These are phyloP conservation scores for Pelargonium citronellum DNA, from an alignment of 441 rosid genomes.

Conservation along the genomic window DNA sequence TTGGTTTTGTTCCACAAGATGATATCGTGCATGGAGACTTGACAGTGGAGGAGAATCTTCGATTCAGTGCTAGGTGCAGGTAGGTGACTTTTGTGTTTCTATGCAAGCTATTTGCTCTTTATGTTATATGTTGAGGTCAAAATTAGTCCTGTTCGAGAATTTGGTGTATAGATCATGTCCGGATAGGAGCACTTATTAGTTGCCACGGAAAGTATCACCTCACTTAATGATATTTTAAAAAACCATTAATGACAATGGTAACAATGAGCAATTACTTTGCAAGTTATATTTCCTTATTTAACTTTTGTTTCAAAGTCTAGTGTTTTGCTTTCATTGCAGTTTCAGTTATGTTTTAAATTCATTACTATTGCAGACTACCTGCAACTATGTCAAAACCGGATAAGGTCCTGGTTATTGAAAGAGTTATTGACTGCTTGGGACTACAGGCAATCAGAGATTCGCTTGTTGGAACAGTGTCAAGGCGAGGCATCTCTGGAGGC, in stretches of 20 bases:
- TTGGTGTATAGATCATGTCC: too few species aligned
- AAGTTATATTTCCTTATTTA: constrained; percentile 1
- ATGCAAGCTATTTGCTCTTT: constrained; percentile 5
- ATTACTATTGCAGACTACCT: constrained; percentile 43
- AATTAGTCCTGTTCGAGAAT: too few species aligned
- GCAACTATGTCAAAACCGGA: constrained; percentile 68
- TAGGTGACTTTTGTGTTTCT: constrained; percentile 24
- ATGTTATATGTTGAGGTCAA: not conserved
- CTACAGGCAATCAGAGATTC: constrained; percentile 76
- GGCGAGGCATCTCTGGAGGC: constrained; percentile 95
- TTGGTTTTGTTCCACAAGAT: constrained; percentile 94
- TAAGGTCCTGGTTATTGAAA: constrained; percentile 80
- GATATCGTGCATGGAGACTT: constrained; percentile 97
- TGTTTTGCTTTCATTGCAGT: constrained; percentile 12
- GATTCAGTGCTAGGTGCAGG: constrained; percentile 99
- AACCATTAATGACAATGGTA: too few species aligned
- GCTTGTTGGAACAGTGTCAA: constrained; percentile 92
- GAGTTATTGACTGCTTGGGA: constrained; percentile 84
- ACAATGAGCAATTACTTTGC: too few species aligned
- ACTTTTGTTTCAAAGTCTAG: constrained; percentile 6
- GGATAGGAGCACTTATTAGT: too few species aligned
- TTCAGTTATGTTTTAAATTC: constrained; percentile 19
- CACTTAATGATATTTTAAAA: too few species aligned
- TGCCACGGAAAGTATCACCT: too few species aligned
- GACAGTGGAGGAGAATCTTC: constrained; percentile 87